Percentiles rank a stretch among this genome's conserved stretches.
Conservation (phyloP, 2,329 filamentous ascomycete genomes). For the Aspergillus floridensis region DNA sequence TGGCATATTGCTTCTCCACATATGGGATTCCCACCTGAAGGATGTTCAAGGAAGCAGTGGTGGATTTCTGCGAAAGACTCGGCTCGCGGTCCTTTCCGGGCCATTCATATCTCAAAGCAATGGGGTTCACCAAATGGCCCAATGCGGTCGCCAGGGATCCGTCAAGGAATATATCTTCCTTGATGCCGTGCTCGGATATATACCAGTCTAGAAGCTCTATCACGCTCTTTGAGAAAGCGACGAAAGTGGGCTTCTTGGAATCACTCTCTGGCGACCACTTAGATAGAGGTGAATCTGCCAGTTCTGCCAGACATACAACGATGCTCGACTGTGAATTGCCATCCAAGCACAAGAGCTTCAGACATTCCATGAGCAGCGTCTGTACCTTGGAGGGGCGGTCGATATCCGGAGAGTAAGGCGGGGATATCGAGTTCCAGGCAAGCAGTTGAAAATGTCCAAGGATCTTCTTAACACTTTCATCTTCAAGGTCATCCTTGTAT, state of each 20-base stretch:
- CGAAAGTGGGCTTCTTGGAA: slow-evolving; percentile 68
- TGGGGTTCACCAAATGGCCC: slow-evolving; percentile 64
- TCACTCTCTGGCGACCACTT: slow-evolving; percentile 38
- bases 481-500: slow-evolving; percentile 61
- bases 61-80: slow-evolving; percentile 78
- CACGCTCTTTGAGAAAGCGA: slow-evolving; percentile 81
- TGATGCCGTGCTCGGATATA: slow-evolving; percentile 42
- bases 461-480: slow-evolving; percentile 64
- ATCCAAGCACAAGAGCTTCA: slow-evolving; percentile 36
- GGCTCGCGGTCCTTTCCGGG: slow-evolving; percentile 66
- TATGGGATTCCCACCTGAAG: slow-evolving; percentile 64
- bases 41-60: slow-evolving; percentile 66
- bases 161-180: slow-evolving; percentile 67
- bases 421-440: slow-evolving; percentile 64
- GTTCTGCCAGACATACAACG: slow-evolving; percentile 57
- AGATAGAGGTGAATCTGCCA: slow-evolving; percentile 60
- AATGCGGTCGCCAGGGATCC: slow-evolving; percentile 66
- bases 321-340: slow-evolving; percentile 37
- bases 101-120: slow-evolving; percentile 79
- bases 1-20: slow-evolving; percentile 47
- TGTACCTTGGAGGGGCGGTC: slow-evolving; percentile 41
- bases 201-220: slow-evolving; percentile 64
- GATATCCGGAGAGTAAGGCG: slow-evolving; percentile 40
- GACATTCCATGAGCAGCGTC: slow-evolving; percentile 32
- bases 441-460: slow-evolving; percentile 68